Conservation (phyloP, 495 filamentous ascomycete genomes). For the Penicillium bovifimosum region DNA sequence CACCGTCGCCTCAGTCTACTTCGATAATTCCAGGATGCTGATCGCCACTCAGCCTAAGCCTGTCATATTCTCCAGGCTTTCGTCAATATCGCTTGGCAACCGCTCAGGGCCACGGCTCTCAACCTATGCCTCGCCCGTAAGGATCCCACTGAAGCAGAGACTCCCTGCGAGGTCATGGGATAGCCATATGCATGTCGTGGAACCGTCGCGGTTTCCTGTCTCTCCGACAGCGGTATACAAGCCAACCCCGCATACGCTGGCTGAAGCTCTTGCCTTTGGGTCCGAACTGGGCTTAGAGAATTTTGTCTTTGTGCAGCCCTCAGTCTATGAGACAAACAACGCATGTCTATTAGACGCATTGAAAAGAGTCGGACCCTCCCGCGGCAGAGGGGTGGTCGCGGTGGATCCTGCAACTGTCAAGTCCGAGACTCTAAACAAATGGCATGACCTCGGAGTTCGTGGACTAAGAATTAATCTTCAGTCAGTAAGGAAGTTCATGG, state of each 20-base stretch:
- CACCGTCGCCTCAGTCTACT: neutral
- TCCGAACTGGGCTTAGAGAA: conserved; percentile 36
- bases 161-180: conserved; percentile 44
- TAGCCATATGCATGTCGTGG: conserved; percentile 51
- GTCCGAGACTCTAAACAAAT: conserved; percentile 31
- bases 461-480: conserved; percentile 49
- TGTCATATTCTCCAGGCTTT: conserved; percentile 4
- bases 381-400: conserved; percentile 46
- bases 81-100: conserved; percentile 14
- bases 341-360: conserved; percentile 48
- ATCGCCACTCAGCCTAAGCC: conserved; percentile 18
- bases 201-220: conserved; percentile 36
- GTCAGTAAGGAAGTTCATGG: conserved; percentile 36
- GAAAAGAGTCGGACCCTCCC: conserved; percentile 30
- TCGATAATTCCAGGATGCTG: conserved; percentile 17
- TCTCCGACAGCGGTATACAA: conserved; percentile 33
- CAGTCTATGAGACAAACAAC: conserved; percentile 48
- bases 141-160: conserved; percentile 18
- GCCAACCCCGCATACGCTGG: conserved; percentile 32
- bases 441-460: conserved; percentile 46
- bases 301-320: conserved; percentile 48
- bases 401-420: conserved; percentile 39
- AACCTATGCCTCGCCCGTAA: conserved; percentile 7
- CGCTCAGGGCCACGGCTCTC: conserved; percentile 7
- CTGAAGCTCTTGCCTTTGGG: conserved; percentile 39